phyloP scores from a whole-genome alignment of 352 stramenopile genomes.

The Pythium apleroticum region DNA sequence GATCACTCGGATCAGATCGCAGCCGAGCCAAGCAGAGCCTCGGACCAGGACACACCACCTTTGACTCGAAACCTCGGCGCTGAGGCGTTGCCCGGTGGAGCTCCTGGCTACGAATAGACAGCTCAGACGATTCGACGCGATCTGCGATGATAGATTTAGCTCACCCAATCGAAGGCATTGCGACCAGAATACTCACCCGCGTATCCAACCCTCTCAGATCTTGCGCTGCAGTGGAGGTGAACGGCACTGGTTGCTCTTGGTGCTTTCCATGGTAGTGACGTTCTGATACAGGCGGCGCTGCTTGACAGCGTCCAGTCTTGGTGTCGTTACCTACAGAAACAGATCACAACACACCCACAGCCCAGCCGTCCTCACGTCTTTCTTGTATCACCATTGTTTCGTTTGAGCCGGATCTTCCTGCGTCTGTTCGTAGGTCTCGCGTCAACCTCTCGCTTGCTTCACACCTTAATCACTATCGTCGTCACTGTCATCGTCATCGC shows the following conservation, averaged over 20 bases:
- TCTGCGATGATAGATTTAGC: neutral
- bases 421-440: neutral
- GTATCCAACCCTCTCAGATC: neutral
- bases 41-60: neutral
- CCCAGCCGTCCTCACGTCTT: neutral
- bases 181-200: conserved; percentile 5
- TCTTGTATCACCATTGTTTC: neutral
- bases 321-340: neutral
- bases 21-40: neutral
- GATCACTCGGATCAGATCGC: neutral
- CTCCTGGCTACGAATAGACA: conserved; percentile 1
- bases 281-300: neutral
- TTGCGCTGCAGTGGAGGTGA: conserved; percentile 2
- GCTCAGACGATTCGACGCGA: conserved; percentile 3
- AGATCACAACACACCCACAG: neutral
- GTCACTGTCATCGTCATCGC: conserved; percentile 52
- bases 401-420: neutral
- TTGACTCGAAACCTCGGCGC: neutral
- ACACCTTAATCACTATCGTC: conserved; percentile 47
- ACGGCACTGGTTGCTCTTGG: neutral
- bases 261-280: neutral
- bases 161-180: neutral
- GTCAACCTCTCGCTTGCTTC: neutral
- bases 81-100: too few relatives aligned
- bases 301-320: neutral